Evolutionary conservation across 2,329 filamentous ascomycete species (phyloP).

Genomic region (Ceratocystiopsis minuta): DNA sequence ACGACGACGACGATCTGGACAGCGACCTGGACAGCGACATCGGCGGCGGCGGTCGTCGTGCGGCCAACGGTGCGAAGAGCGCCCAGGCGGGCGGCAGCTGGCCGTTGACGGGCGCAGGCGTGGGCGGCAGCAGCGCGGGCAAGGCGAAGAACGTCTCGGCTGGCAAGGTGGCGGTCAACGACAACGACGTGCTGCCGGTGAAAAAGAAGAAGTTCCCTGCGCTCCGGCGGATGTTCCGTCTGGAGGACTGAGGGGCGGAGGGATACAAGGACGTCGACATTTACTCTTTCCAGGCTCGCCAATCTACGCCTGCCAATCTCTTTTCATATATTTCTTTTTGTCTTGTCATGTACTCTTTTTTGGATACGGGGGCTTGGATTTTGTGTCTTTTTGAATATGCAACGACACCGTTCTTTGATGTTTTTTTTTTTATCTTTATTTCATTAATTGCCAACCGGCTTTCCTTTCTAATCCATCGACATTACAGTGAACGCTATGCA

Average conservation of each 20-base stretch:
- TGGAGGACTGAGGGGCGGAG: constrained; percentile 21
- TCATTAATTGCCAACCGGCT: neutral
- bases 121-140: neutral
- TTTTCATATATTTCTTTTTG: neutral
- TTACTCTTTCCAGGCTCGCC: neutral
- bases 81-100: constrained; percentile 24
- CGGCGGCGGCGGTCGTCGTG: neutral
- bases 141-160: too few relatives aligned
- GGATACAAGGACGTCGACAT: too few relatives aligned
- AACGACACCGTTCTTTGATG: neutral
- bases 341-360: neutral
- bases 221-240: constrained; percentile 45
- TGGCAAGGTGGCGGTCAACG: too few relatives aligned
- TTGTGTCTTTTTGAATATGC: neutral
- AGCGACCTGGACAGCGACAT: neutral
- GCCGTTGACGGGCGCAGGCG: constrained; percentile 17
- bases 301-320: neutral
- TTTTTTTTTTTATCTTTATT: neutral
- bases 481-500: neutral
- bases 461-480: neutral
- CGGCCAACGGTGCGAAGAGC: neutral
- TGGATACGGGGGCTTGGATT: neutral
- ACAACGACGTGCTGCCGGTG: constrained; percentile 4
- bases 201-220: constrained; percentile 51
- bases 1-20: constrained; percentile 9